Evolutionary conservation across 768 basidiomycete species (phyloP).

Genomic region (Naganishia randhawae): DNA sequence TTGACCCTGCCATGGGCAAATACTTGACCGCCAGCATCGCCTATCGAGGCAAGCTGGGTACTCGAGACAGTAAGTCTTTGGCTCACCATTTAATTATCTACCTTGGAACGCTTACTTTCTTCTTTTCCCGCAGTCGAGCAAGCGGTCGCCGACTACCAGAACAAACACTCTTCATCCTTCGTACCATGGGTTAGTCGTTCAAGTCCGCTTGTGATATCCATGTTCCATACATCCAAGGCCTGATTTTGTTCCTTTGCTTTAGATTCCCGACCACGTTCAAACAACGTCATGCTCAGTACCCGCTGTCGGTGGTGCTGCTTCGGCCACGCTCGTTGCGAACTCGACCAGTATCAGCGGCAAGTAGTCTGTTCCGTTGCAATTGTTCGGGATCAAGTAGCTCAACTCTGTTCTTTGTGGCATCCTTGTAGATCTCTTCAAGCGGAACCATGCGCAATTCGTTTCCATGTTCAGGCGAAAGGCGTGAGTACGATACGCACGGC

Average conservation of each 20-base stretch:
- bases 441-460: conserved; percentile 43
- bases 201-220: not conserved
- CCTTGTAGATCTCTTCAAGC: conserved; percentile 43
- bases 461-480: conserved; percentile 42
- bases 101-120: too few species aligned
- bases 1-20: conserved; percentile 44
- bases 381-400: not conserved
- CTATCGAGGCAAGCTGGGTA: conserved; percentile 44
- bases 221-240: not conserved
- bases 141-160: conserved; percentile 25
- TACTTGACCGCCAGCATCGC: conserved; percentile 47
- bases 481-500: conserved; percentile 23
- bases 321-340: conserved; percentile 46
- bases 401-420: not conserved
- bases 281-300: conserved; percentile 44
- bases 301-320: conserved; percentile 38
- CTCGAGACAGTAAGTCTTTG: conserved; percentile 40
- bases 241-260: conserved; percentile 10
- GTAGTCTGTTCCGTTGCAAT: not conserved
- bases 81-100: not conserved
- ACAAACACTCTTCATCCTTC: conserved; percentile 39
- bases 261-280: conserved; percentile 43
- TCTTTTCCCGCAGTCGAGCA: conserved; percentile 17
- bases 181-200: conserved; percentile 41
- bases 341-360: conserved; percentile 41